A percentile compares a stretch with the other conserved stretches of the same genome.
Conservation (phyloP, 139 green algal species). For the Micromonas commoda region DNA sequence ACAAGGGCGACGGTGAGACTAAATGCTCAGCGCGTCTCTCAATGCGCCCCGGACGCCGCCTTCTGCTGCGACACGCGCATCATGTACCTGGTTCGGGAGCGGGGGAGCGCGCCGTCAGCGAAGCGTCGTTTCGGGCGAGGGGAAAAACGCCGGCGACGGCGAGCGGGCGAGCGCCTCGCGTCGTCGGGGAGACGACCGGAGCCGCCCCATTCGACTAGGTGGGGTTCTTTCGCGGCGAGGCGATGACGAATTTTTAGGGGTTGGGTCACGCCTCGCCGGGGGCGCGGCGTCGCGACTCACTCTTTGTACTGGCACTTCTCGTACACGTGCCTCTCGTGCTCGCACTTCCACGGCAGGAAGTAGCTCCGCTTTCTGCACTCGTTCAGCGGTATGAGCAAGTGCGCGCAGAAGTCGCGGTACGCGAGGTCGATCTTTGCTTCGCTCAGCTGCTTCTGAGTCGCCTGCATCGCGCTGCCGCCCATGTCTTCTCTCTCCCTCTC, state of each 20-base stretch:
- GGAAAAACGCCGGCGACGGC: background rate
- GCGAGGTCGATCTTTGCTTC: conserved; percentile 62
- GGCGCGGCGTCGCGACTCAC: background rate
- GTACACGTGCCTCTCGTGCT: conserved; percentile 69
- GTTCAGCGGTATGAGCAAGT: conserved; percentile 85
- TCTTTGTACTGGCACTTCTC: conserved; percentile 72
- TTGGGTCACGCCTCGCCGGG: background rate
- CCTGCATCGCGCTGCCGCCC: conserved; percentile 16
- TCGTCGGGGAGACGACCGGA: too few species aligned
- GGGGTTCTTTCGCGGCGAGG: too few species aligned
- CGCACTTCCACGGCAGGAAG: conserved; percentile 72
- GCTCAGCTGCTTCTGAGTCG: conserved; percentile 72
- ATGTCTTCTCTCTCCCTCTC: background rate
- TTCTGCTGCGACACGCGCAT: conserved; percentile 18
- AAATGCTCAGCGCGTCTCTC: too few species aligned
- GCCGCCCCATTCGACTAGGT: too few species aligned
- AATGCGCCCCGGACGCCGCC: too few species aligned
- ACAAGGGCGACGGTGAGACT: too few species aligned
- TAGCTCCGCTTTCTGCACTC: conserved; percentile 60
- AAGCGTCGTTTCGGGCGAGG: background rate
- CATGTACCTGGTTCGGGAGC: conserved; percentile 12
- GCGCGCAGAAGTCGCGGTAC: conserved; percentile 80
- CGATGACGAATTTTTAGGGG: too few species aligned
- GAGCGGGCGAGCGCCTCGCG: too few species aligned
- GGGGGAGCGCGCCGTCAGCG: background rate